Base-by-base conservation (phyloP, 2,329 filamentous ascomycete species). In the Ampelomyces quisqualis region DNA sequence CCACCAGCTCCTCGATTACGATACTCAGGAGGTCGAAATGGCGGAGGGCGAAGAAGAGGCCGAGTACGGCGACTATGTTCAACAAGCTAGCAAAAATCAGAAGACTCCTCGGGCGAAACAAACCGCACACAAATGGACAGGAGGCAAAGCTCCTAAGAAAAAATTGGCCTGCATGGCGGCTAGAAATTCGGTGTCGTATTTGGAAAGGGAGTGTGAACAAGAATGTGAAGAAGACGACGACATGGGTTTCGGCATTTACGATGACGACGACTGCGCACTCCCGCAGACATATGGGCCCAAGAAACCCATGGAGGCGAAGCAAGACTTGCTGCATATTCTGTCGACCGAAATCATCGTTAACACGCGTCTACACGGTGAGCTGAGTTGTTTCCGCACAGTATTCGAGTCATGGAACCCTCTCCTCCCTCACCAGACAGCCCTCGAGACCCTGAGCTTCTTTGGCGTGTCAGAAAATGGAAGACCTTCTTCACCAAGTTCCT, bases 401-500 rank as follows among this genome's bases (percentile, higher is more conserved):
- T 65, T 64, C 29, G 49, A 65, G 15, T 61, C 57, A 1, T 67
- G 58, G 58, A 61, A 65, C 22, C 34, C 57, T 4, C 44, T 64
- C 0, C 57, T 77, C 1, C 62, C 74, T 1, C 74, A 77, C 51
- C 66, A 62, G 20, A 74, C 73, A 7, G 65, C 73, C 4, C 64
- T 71, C 22, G 55, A 66, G 1, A 59, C 75, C 0, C 67, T 77
- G 47, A 56, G 64, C 3, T 76, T 73, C 42, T 58, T 75, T 19
- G 73, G 74, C 2, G 70, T 75, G 11, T 67, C 68, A 2, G 51
- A 65, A 5, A 62, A 65, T 74, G 72, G 68, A 62, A 67, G 14
- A 45, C 45, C 0, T 77, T 77, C 54, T 75, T 75, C 53, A 62
- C 60, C 27, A 72, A 68, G 23, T 74, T 73, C 35, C 55, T 77